Percentiles rank a stretch among this genome's conserved stretches.
These are phyloP conservation scores for Candolleomyces aberdarensis DNA, from an alignment of 768 basidiomycete species.

Conservation along the genomic window DNA sequence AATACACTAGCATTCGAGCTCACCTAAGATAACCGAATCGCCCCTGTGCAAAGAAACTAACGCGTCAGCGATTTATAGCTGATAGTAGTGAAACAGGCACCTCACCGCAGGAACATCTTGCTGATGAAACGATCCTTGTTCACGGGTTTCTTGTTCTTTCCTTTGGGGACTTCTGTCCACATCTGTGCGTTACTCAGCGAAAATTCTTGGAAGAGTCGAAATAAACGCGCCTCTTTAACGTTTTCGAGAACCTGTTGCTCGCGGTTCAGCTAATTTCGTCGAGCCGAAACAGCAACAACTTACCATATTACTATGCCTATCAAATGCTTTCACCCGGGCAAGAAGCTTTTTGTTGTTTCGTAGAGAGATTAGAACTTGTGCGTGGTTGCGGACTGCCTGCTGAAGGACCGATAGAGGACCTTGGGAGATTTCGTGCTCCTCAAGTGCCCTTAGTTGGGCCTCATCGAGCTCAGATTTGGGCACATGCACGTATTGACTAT, in stretches of 20 bases:
- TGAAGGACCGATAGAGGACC: constrained; percentile 96
- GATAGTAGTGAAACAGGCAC: constrained; percentile 4
- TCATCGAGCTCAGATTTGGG: constrained; percentile 98
- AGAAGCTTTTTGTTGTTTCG: constrained; percentile 98
- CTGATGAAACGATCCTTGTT: constrained; percentile 99
- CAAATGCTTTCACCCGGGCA: constrained; percentile 96
- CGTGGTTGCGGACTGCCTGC: constrained; percentile 95
- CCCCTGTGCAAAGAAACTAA: constrained; percentile 50
- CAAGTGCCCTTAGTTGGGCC: constrained; percentile 90
- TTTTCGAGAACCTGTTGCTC: constrained; percentile 85
- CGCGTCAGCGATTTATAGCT: constrained; percentile 4
- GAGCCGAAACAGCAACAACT: constrained; percentile 20
- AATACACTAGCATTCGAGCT: constrained; percentile 30
- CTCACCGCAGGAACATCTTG: constrained; percentile 95
- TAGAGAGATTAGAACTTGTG: constrained; percentile 95
- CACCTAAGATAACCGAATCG: constrained; percentile 96
- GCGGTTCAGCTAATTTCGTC: background rate
- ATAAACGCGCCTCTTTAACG: constrained; percentile 80
- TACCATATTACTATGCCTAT: constrained; percentile 98
- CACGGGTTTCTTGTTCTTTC: constrained; percentile 97
- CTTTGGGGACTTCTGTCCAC: constrained; percentile 99
- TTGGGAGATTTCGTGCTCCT: constrained; percentile 98
- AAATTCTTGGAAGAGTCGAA: background rate
- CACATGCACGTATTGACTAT: constrained; percentile 94
- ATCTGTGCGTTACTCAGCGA: constrained; percentile 52